These are phyloP conservation scores for Nelumbo lutea DNA, from an alignment of 164 flowering plant genomes.

Conservation along the genomic window DNA sequence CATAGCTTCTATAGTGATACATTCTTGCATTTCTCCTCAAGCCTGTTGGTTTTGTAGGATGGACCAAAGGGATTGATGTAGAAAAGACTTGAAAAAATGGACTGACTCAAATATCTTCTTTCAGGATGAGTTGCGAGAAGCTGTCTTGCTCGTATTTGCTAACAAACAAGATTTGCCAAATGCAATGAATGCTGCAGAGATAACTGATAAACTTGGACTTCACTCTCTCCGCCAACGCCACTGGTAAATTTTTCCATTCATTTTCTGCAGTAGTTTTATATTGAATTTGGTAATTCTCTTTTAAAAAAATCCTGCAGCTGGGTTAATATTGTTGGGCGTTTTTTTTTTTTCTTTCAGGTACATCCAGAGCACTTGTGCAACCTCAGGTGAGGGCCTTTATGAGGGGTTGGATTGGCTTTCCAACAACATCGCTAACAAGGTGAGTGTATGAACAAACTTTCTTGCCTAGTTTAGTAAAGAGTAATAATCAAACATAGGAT, in stretches of 20 bases:
- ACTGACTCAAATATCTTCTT: conserved; percentile 9
- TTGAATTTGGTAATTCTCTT: background rate
- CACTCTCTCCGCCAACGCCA: conserved; percentile 91
- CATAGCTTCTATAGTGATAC: background rate
- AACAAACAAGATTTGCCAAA: conserved; percentile 99
- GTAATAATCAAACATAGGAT: too few relatives aligned
- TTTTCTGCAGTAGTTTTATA: background rate
- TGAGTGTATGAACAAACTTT: conserved; percentile 5
- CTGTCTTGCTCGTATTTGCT: conserved; percentile 92
- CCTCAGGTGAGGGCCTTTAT: conserved; percentile 72
- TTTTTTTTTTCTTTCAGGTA: conserved; percentile 34
- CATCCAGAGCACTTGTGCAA: conserved; percentile 72
- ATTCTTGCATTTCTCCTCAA: too few relatives aligned
- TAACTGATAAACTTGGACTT: conserved; percentile 95
- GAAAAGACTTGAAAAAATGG: background rate
- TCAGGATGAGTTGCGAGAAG: conserved; percentile 68
- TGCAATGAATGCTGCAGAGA: conserved; percentile 99
- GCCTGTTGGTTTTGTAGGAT: background rate
- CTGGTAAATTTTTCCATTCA: conserved; percentile 33
- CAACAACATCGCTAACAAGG: conserved; percentile 65
- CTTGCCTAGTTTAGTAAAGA: too few relatives aligned
- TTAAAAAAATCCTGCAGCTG: background rate
- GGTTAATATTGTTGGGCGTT: conserved; percentile 5
- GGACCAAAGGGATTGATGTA: background rate
- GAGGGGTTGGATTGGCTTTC: conserved; percentile 76